Evolutionary conservation across 305 asterid genomes (phyloP), one percentile per base, ranked within the genome.

Genomic region (Fraxinus floribunda): DNA sequence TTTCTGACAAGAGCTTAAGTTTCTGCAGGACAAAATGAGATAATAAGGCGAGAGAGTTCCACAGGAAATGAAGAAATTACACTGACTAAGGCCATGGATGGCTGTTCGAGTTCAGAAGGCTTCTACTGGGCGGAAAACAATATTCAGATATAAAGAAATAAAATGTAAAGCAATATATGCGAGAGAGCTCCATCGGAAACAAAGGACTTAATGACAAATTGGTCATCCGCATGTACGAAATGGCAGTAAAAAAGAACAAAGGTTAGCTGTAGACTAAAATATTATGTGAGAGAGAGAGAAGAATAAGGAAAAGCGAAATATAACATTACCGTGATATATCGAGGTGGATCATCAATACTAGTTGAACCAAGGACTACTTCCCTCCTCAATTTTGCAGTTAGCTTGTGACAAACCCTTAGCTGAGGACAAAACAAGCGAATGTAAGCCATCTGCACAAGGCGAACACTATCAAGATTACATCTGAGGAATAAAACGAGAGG

Each of bases 401-500:
- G 98, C 87, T 95, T 97, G 90, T 97, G 99, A 84, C 99, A 97
- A 68, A 93, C 98, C 80, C 99, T 81, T 64, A 95, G 97, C 98
- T 97, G 97, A 36, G 78, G 46, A 72, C 76, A 74, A 68, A 79
- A 64, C 80, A 76, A 79, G 73, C 39, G 18, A 79, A 16, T 71
- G 52, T 85, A 78, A 82, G 87, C 18, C 35, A 78, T 78, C 41
- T 68, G 75, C 73, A 82, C 78, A 35, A 60, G 72, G 75, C 7
- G 41, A 52, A 66, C 75, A 44, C 71, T 78, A 34, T 3, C 6
- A 44, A 66, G 52, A 71, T 46, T 64, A 44, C 60, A 29, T 39
- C 8, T 55, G 75, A 75, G 78, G 57, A 78, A 7, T 38, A 82
- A 83, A 46, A 75, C 15, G 79, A 29, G 75, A 81, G 29, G 29